Base-by-base conservation (phyloP, 2,329 filamentous ascomycete species). In the Ophiosphaerella herpotricha region DNA sequence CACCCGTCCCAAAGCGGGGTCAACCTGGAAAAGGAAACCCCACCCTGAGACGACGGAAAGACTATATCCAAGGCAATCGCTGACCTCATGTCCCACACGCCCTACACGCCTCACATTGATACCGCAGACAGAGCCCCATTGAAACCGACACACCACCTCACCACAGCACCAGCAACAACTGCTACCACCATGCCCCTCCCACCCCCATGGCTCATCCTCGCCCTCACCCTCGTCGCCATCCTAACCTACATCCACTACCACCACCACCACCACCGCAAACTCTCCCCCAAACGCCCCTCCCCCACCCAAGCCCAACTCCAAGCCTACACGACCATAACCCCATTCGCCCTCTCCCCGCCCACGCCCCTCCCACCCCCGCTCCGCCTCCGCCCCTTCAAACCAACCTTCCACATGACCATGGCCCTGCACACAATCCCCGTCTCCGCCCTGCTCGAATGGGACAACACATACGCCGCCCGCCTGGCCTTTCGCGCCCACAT, bases 321-420 rank as follows among this genome's bases (percentile, higher is more conserved):
- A 54, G 53, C 64, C 38, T 79, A 78, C 57, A 56, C 66, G 39
- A 48, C 63, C 29, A 79, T 82, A 43, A 73, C 72, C 18, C 76
- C 82, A 3, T 70, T 85, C 4, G 39, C 64, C 2, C 66, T 76
- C 47, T 83, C 86, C 55, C 68, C 82, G 50, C 81, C 81, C 76
- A 62, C 74, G 2, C 16, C 2, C 43, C 74, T 68, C 0, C 79
- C 77, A 29, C 74, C 80, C 48, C 84, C 82, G 0, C 62, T 83
- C 33, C 77, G 81, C 48, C 64, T 84, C 9, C 75, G 84, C 12
- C 80, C 82, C 0, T 85, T 85, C 68, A 85, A 83, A 65, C 78
- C 82, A 5, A 84, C 80, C 58, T 87, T 83, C 61, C 79, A 86
- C 61, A 67, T 87, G 43, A 85, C 84, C 5, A 87, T 87, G 84